phyloP scores from a whole-genome alignment of 2,329 filamentous ascomycete genomes.

The Ophiostoma sp. region DNA sequence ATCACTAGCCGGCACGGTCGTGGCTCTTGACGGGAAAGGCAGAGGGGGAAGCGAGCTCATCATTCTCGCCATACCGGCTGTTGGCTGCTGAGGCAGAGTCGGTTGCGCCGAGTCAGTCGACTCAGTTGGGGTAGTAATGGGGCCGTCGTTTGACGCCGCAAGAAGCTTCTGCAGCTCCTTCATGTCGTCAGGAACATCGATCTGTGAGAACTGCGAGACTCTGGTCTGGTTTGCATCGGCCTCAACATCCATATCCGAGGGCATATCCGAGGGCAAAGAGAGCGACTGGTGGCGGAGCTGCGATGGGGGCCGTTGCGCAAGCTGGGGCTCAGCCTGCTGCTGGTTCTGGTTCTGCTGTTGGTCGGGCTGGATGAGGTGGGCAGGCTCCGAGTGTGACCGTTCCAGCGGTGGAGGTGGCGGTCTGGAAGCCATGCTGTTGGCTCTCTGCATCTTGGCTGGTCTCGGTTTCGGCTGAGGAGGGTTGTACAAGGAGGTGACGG shows the following conservation, averaged over 20 bases:
- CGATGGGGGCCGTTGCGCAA: neutral
- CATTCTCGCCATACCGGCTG: neutral
- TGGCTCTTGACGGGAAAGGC: neutral
- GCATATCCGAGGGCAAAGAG: neutral
- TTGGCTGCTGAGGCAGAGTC: slow-evolving; percentile 20
- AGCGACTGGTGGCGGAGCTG: slow-evolving; percentile 6
- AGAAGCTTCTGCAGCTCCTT: slow-evolving; percentile 23
- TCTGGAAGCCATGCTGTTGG: slow-evolving; percentile 13
- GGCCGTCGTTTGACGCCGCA: slow-evolving; percentile 13
- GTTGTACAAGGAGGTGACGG: slow-evolving; percentile 46
- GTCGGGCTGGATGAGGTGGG: neutral
- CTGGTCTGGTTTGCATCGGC: neutral
- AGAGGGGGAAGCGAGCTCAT: neutral
- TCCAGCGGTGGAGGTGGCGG: slow-evolving; percentile 22
- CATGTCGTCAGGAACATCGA: slow-evolving; percentile 23
- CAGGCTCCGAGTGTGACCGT: slow-evolving; percentile 29
- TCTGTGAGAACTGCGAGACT: neutral
- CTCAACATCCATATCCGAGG: neutral
- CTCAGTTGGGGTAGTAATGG: neutral
- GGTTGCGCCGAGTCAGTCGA: slow-evolving; percentile 17
- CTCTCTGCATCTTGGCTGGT: slow-evolving; percentile 18
- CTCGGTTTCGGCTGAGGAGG: slow-evolving; percentile 32
- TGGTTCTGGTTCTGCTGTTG: slow-evolving; percentile 8
- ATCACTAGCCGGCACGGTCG: slow-evolving; percentile 48
- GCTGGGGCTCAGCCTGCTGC: neutral